phyloP scores from a whole-genome alignment of 495 filamentous ascomycete species.

The Neurospora discreta region DNA sequence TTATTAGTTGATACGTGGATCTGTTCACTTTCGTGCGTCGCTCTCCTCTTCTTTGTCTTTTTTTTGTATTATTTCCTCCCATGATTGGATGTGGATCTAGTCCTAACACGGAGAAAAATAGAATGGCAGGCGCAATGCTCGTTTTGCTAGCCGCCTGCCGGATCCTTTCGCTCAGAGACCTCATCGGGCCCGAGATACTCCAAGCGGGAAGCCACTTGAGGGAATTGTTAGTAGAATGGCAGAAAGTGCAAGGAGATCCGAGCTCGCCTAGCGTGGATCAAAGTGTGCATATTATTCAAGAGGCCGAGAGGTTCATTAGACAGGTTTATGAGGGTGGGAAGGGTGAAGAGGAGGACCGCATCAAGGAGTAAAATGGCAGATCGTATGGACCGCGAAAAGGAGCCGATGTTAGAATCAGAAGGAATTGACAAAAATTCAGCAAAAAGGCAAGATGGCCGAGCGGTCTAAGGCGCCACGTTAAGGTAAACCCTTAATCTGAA shows the following conservation, averaged over 20 bases:
- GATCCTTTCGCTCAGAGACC: constrained; percentile 9
- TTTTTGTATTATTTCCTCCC: too few species aligned
- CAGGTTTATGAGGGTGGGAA: constrained; percentile 6
- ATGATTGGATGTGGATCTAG: not conserved
- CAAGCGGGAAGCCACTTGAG: constrained; percentile 19
- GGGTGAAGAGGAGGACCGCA: not conserved
- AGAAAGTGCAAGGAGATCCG: constrained; percentile 15
- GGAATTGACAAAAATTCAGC: not conserved
- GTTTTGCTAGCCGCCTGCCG: constrained; percentile 20
- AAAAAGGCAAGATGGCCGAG: not conserved
- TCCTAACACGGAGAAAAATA: constrained; percentile 1
- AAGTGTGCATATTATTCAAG: constrained; percentile 20
- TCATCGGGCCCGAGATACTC: constrained; percentile 17
- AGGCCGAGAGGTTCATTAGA: constrained; percentile 20
- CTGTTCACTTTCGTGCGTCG: constrained; percentile 35
- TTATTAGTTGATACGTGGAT: constrained; percentile 40
- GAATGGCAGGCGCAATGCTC: constrained; percentile 26
- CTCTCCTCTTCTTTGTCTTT: not conserved
- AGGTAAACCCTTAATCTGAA: not conserved
- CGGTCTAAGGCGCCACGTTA: not conserved
- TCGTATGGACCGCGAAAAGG: not conserved
- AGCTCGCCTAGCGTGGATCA: constrained; percentile 23
- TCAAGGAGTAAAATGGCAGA: not conserved
- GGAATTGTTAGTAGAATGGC: constrained; percentile 16
- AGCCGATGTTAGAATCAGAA: not conserved